phyloP scores from a whole-genome alignment of 1,139 yeast species.

The Taphrina flavorubra region DNA sequence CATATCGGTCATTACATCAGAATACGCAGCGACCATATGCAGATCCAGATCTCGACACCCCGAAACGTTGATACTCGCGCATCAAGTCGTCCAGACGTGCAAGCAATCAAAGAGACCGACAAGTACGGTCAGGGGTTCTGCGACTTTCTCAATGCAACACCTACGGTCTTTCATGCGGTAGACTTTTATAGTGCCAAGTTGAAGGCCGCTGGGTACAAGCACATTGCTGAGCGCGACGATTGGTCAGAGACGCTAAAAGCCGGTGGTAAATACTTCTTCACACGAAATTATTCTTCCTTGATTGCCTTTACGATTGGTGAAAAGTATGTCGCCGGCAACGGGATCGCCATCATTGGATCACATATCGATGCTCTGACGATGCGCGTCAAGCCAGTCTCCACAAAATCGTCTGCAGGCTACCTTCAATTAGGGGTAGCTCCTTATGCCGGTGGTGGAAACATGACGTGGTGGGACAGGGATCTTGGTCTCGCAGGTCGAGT shows the following conservation, averaged over 20 bases:
- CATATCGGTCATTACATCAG: not conserved
- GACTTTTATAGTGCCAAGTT: slow-evolving; percentile 57
- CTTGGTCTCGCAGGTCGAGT: slow-evolving; percentile 91
- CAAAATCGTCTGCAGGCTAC: slow-evolving; percentile 70
- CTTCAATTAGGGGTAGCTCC: slow-evolving; percentile 90
- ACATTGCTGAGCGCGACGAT: slow-evolving; percentile 68
- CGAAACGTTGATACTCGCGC: not conserved
- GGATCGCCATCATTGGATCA: slow-evolving; percentile 84
- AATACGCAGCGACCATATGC: not conserved
- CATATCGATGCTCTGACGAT: slow-evolving; percentile 89
- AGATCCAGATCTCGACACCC: not conserved
- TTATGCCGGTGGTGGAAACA: slow-evolving; percentile 86
- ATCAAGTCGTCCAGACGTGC: not conserved
- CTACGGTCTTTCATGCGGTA: slow-evolving; percentile 93
- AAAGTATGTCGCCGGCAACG: slow-evolving; percentile 72
- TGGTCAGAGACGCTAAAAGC: slow-evolving; percentile 65
- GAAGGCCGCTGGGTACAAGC: slow-evolving; percentile 63
- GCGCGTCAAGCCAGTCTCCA: slow-evolving; percentile 77
- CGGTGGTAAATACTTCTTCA: slow-evolving; percentile 72
- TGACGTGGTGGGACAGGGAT: slow-evolving; percentile 90
- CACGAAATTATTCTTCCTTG: slow-evolving; percentile 79
- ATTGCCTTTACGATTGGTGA: slow-evolving; percentile 80
- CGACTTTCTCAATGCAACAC: slow-evolving; percentile 79
- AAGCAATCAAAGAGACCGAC: slow-evolving; percentile 5
- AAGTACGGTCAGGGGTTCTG: slow-evolving; percentile 56